Percentiles rank a stretch among this genome's conserved stretches.
These are phyloP conservation scores for Pseudozyma flocculosa DNA, from an alignment of 1,284 basidiomycete genomes.

Conservation along the genomic window DNA sequence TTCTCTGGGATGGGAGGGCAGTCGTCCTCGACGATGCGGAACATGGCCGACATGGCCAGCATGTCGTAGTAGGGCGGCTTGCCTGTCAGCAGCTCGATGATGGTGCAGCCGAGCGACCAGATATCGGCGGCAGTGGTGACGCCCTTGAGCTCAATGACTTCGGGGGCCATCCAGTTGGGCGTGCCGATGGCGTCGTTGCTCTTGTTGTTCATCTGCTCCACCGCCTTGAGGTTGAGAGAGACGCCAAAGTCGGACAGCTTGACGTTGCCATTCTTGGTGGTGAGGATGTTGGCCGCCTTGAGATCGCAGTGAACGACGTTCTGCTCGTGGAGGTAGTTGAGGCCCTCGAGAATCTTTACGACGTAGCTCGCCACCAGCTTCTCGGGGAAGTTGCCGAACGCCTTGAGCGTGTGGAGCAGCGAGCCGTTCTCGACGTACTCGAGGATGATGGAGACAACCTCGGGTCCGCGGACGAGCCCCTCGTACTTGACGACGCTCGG, in stretches of 20 bases:
- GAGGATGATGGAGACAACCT: conserved; percentile 60
- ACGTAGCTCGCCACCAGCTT: conserved; percentile 90
- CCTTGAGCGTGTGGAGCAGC: conserved; percentile 66
- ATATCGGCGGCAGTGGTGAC: conserved; percentile 67
- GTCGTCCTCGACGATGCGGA: conserved; percentile 88
- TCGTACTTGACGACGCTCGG: conserved; percentile 95
- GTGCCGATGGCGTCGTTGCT: conserved; percentile 72
- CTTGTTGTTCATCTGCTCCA: conserved; percentile 71
- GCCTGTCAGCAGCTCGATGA: conserved; percentile 88
- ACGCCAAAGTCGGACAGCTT: conserved; percentile 66
- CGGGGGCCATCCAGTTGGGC: conserved; percentile 98
- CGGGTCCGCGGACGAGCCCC: conserved; percentile 63
- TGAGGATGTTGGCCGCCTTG: conserved; percentile 65
- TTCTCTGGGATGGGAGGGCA: conserved; percentile 80
- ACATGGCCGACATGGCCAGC: conserved; percentile 66
- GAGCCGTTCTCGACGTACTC: conserved; percentile 70
- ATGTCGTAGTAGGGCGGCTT: conserved; percentile 81
- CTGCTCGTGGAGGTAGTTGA: conserved; percentile 93
- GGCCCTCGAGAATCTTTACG: conserved; percentile 83
- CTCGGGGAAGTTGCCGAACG: conserved; percentile 81
- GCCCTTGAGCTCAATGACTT: conserved; percentile 75
- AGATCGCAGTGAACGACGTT: conserved; percentile 67
- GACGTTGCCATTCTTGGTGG: conserved; percentile 64
- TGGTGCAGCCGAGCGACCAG: conserved; percentile 91
- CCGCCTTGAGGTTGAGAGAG: conserved; percentile 49